Base-by-base conservation (phyloP, 257 asterid genomes). In the Osmanthus fragrans region DNA sequence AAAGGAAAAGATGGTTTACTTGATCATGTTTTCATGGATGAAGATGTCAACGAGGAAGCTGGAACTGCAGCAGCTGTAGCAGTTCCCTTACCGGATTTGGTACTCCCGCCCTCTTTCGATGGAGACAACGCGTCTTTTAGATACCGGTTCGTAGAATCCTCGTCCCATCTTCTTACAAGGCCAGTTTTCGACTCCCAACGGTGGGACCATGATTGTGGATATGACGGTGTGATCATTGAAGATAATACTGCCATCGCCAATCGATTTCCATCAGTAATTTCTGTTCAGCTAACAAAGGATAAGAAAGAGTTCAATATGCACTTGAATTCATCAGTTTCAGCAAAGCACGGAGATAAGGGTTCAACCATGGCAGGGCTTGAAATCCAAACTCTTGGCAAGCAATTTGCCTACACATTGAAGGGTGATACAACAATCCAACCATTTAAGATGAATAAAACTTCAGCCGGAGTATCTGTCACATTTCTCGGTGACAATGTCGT, bases 181-280 rank as follows among this genome's bases (percentile, higher is more conserved):
- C 90, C 89, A 47, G 81, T 75, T 74, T 42, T 85, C 45, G 73
- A 81, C 81, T 69, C 84, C 49, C 82, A 74, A 3, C 77, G 85
- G 27, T 87, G 90, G 90, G 88, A 86, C 81, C 88, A 80, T 27
- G 86, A 84, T 36, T 82, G 75, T 83, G 89, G 84, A 67, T 84
- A 68, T 80, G 84, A 84, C 67, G 88, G 85, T 5, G 76, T 82
- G 30, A 73, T 66, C 78, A 70, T 85, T 7, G 89, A 85, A 77
- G 87, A 82, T 51, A 75, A 60, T 69, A 25, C 78, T 25, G 45
- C 78, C 39, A 34, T 76, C 74, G 82, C 86, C 2, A 75, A 80
- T 64, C 78, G 47, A 27, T 74, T 82, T 70, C 90, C 92, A 30
- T 82, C 84, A 32, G 66, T 25, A 39, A 68, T 82, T 36, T 79